Percentiles rank a stretch among this genome's conserved stretches.
Evolutionary conservation across 805 yeast species (phyloP).

Genomic region (Metschnikowia arizonensis): DNA sequence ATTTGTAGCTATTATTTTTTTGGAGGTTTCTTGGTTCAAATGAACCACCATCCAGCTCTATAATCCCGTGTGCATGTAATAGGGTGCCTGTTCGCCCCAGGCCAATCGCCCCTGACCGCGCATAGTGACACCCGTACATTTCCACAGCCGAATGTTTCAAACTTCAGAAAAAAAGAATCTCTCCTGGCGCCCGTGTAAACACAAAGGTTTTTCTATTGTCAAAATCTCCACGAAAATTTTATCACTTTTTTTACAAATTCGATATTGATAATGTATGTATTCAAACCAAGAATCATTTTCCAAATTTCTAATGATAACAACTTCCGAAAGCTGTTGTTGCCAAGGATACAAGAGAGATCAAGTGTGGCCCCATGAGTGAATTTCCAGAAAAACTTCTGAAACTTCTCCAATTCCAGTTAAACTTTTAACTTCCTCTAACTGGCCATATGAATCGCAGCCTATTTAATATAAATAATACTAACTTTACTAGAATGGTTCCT

Average conservation of each 20-base stretch:
- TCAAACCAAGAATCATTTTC: background rate
- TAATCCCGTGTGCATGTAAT: background rate
- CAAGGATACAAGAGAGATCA: background rate
- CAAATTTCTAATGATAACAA: background rate
- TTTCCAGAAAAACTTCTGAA: background rate
- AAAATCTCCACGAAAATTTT: background rate
- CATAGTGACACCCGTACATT: slow-evolving; percentile 16
- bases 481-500: slow-evolving; percentile 20
- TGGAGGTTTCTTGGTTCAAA: background rate
- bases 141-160: slow-evolving; percentile 15
- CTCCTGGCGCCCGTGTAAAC: slow-evolving; percentile 7
- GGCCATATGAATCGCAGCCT: background rate
- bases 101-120: slow-evolving; percentile 12
- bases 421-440: background rate
- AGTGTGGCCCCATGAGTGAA: background rate
- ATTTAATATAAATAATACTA: slow-evolving; percentile 6
- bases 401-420: background rate
- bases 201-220: slow-evolving; percentile 7
- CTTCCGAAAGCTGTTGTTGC: background rate
- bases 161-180: slow-evolving; percentile 12
- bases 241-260: slow-evolving; percentile 2
- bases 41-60: background rate
- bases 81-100: background rate
- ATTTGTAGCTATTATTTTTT: background rate
- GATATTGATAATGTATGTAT: slow-evolving; percentile 3